Evolutionary conservation across 495 filamentous ascomycete species (phyloP).

Genomic region (Aspergillus steynii): DNA sequence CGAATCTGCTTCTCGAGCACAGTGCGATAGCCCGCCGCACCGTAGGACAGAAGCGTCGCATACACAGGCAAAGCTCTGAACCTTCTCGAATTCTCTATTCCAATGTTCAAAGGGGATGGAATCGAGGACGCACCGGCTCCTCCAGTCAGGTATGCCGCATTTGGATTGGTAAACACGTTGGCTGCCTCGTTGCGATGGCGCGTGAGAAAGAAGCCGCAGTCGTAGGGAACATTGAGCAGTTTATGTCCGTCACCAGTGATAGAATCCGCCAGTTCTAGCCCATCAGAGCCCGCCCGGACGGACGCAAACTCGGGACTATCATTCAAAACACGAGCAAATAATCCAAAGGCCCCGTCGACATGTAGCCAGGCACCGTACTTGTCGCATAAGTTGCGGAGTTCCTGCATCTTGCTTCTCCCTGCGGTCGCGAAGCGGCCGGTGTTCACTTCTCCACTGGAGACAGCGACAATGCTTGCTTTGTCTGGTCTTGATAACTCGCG

Average conservation of each 20-base stretch:
- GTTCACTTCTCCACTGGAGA: constrained; percentile 89
- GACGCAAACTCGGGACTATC: constrained; percentile 57
- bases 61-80: constrained; percentile 91
- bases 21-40: constrained; percentile 63
- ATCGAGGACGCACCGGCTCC: constrained; percentile 45
- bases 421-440: constrained; percentile 78
- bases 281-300: constrained; percentile 56
- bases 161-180: constrained; percentile 77
- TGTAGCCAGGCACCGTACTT: constrained; percentile 83
- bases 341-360: constrained; percentile 87
- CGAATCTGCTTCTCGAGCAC: constrained; percentile 73
- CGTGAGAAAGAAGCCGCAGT: constrained; percentile 86
- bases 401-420: constrained; percentile 57
- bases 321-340: constrained; percentile 71
- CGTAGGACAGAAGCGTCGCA: constrained; percentile 74
- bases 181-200: constrained; percentile 56
- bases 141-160: constrained; percentile 76
- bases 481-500: constrained; percentile 49
- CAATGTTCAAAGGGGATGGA: constrained; percentile 82
- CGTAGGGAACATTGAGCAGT: constrained; percentile 93
- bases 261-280: constrained; percentile 83
- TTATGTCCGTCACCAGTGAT: constrained; percentile 88
- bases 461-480: constrained; percentile 69
- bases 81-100: constrained; percentile 87
- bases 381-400: constrained; percentile 69